Percentiles rank a stretch among this genome's conserved stretches.
These are phyloP conservation scores for Comarum palustre DNA, from an alignment of 306 rosid genomes.

Conservation along the genomic window DNA sequence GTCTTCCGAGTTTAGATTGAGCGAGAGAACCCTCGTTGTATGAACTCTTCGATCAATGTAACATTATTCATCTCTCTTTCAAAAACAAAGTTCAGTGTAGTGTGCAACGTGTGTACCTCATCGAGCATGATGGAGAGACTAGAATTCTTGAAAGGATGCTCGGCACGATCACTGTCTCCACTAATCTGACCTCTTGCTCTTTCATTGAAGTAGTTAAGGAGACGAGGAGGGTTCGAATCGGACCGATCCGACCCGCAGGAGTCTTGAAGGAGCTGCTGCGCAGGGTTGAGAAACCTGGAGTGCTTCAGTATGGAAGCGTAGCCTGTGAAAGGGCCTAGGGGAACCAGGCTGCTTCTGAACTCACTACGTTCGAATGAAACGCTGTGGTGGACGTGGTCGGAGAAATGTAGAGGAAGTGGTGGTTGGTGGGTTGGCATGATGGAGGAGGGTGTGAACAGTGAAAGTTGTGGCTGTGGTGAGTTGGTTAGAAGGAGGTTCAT, in stretches of 20 bases:
- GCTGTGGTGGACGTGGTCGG: background rate
- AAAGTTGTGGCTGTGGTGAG: background rate
- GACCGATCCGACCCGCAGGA: constrained; percentile 15
- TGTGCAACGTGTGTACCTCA: constrained; percentile 19
- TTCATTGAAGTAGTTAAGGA: background rate
- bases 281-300: constrained; percentile 32
- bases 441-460: constrained; percentile 1
- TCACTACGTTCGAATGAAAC: background rate
- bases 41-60: no score
- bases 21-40: no score
- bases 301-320: constrained; percentile 29
- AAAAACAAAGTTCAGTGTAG: no score
- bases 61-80: no score
- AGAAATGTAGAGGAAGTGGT: background rate
- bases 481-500: constrained; percentile 12
- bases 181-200: background rate
- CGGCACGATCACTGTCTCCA: constrained; percentile 5
- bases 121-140: constrained; percentile 26
- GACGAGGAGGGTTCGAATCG: background rate
- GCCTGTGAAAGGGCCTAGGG: constrained; percentile 31
- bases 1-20: no score
- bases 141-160: constrained; percentile 18
- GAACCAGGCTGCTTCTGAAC: constrained; percentile 20
- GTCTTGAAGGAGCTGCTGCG: constrained; percentile 29
- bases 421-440: background rate